Percentiles rank a stretch among this genome's conserved stretches.
phyloP scores from a whole-genome alignment of 352 stramenopile genomes.

The Phytophthora syringae region DNA sequence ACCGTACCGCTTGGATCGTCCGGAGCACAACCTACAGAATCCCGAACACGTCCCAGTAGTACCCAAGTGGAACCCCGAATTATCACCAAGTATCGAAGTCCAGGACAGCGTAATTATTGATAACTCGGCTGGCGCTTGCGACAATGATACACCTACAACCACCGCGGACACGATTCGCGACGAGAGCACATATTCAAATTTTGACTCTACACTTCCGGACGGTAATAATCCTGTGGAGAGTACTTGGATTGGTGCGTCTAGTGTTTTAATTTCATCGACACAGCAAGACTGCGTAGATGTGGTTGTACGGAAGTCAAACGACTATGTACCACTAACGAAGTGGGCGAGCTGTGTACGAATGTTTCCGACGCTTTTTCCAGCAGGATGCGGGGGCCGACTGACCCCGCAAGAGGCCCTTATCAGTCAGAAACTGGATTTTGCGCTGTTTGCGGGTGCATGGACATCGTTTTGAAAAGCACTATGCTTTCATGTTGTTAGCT shows the following conservation, averaged over 20 bases:
- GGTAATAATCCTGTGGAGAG: background rate
- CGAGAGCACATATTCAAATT: constrained; percentile 4
- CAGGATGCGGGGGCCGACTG: constrained; percentile 33
- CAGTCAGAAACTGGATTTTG: constrained; percentile 24
- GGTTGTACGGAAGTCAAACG: constrained; percentile 3
- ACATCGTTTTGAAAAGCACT: constrained; percentile 29
- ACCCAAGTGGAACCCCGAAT: no score
- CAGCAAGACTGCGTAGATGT: background rate
- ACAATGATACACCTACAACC: no score
- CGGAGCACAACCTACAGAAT: no score
- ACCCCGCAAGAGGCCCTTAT: constrained; percentile 18
- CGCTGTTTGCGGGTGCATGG: constrained; percentile 22
- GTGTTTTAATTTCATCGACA: background rate
- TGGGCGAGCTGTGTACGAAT: constrained; percentile 15
- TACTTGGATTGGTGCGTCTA: background rate
- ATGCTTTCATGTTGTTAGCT: constrained; percentile 32
- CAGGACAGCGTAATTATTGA: background rate
- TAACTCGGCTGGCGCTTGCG: background rate
- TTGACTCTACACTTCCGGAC: background rate
- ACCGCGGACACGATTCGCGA: background rate
- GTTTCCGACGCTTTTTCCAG: constrained; percentile 34
- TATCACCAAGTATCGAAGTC: no score
- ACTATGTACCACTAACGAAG: background rate
- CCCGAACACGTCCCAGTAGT: no score
- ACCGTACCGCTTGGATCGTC: no score